Evolutionary conservation across 2,329 filamentous ascomycete species (phyloP).

Genomic region (Nemania serpens): DNA sequence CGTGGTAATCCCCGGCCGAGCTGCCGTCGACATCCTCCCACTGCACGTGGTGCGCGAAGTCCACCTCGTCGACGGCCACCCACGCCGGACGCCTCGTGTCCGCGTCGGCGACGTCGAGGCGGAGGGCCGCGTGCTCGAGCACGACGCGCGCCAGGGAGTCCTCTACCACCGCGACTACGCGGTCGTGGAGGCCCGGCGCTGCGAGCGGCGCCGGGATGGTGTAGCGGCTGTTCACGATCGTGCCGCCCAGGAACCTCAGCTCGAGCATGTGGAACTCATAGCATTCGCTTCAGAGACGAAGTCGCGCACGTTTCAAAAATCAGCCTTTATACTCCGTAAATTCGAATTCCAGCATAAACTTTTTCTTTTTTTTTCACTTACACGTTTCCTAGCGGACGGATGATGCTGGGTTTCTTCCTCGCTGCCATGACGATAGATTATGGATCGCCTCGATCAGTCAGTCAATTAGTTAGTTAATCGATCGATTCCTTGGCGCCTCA

Average conservation of each 20-base stretch:
- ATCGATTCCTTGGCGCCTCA: too few species aligned
- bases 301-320: background rate
- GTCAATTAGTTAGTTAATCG: background rate
- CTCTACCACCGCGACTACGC: conserved; percentile 21
- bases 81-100: conserved; percentile 28
- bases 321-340: background rate
- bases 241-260: conserved; percentile 31
- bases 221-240: conserved; percentile 31
- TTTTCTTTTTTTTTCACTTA: background rate
- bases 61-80: conserved; percentile 26
- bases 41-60: conserved; percentile 30
- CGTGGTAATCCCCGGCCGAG: conserved; percentile 2
- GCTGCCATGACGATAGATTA: conserved; percentile 3
- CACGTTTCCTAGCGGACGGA: conserved; percentile 22
- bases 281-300: conserved; percentile 8
- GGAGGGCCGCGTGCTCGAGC: conserved; percentile 29
- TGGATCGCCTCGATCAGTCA: background rate
- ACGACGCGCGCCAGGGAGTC: conserved; percentile 26
- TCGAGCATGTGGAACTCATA: conserved; percentile 35
- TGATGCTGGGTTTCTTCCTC: conserved; percentile 4
- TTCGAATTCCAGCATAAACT: background rate
- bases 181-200: conserved; percentile 1
- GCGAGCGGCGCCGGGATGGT: conserved; percentile 24
- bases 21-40: conserved; percentile 23
- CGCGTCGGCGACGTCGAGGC: conserved; percentile 26